These are phyloP conservation scores for Daldinia childiae DNA, from an alignment of 495 filamentous ascomycete genomes.

Conservation along the genomic window DNA sequence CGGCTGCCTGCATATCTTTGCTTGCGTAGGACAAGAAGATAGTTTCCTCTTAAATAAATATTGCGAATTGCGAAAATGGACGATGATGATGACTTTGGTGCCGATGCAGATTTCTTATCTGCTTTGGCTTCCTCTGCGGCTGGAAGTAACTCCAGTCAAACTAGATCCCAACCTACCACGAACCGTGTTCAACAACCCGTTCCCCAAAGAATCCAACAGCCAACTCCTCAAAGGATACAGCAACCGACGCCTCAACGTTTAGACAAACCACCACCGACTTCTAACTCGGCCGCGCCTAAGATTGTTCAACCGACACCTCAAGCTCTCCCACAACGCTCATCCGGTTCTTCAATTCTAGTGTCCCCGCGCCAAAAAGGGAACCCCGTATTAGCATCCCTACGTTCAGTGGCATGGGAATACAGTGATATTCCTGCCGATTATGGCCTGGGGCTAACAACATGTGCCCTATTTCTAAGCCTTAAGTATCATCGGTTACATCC, in stretches of 20 bases:
- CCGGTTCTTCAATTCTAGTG: constrained; percentile 82
- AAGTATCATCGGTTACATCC: constrained; percentile 98
- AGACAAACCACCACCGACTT: constrained; percentile 50
- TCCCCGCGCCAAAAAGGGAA: constrained; percentile 91
- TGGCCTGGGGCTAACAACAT: constrained; percentile 85
- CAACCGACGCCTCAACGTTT: constrained; percentile 57
- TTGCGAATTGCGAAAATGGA: constrained; percentile 43
- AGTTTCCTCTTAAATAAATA: background rate
- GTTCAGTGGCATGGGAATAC: constrained; percentile 93
- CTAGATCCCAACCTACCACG: constrained; percentile 17
- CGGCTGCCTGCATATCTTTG: background rate
- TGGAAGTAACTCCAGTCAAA: constrained; percentile 27
- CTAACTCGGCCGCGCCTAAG: constrained; percentile 53
- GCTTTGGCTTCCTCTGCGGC: constrained; percentile 60
- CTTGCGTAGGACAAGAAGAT: background rate
- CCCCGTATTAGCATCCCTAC: constrained; percentile 84
- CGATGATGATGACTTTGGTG: constrained; percentile 68
- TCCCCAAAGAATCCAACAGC: constrained; percentile 49
- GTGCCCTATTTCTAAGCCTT: constrained; percentile 89
- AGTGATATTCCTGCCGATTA: constrained; percentile 95
- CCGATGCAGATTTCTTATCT: constrained; percentile 66
- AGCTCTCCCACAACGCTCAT: constrained; percentile 71
- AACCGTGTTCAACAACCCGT: constrained; percentile 48
- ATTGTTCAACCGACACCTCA: constrained; percentile 90
- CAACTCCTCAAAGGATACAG: constrained; percentile 55